Evolutionary conservation across 202 grass and related monocot species (phyloP), one percentile per base, ranked within the genome.

Genomic region (Cymbopogon flexuosus): DNA sequence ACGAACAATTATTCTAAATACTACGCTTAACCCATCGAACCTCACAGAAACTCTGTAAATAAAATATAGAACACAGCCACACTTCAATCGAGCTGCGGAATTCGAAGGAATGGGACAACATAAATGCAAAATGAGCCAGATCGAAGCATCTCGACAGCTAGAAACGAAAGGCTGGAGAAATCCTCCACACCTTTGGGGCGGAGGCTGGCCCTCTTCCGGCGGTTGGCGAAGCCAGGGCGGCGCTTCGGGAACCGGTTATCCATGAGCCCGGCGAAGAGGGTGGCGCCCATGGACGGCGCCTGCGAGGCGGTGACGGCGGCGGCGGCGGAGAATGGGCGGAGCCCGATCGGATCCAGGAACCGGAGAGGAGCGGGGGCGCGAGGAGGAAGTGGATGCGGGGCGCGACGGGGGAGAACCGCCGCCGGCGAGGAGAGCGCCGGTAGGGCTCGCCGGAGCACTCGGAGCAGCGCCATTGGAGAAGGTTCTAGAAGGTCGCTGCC

Each of bases 121-220:
- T 4, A 36, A 61, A 45, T 40, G 24, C 24, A 22, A 29, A 19
- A 46, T 39, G 27, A 80, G 10, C 59, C 39, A 63, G 23, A 75
- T 71, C 41, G 31, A 41, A 34, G 3, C 65, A 57, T 24, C 75
- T 36, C 27, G n/a, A 12, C 19, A 15, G 10, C 19, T 75, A 51
- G 23, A 24, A 42, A 33, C 5, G 56, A 24, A 54, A 36, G 75
- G 42, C 0, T 27, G 70, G 41, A 86, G 2, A 79, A 76, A 86
- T 45, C 57, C 0, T 54, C 21, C 59, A 13, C 77, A 91, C 90
- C 96, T 90, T 82, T 80, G 63, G 92, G 87, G 83, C 87, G 89
- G 65, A 96, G 76, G 90, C 81, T 90, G 31, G 90, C 88, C 75
- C 96, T 89, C 85, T 99, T 99, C 80, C 89, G 84, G 60, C 87